Percentiles rank a stretch among this genome's conserved stretches.
Evolutionary conservation across 306 rosid species (phyloP).

Genomic region (Trichosanthes truncata): DNA sequence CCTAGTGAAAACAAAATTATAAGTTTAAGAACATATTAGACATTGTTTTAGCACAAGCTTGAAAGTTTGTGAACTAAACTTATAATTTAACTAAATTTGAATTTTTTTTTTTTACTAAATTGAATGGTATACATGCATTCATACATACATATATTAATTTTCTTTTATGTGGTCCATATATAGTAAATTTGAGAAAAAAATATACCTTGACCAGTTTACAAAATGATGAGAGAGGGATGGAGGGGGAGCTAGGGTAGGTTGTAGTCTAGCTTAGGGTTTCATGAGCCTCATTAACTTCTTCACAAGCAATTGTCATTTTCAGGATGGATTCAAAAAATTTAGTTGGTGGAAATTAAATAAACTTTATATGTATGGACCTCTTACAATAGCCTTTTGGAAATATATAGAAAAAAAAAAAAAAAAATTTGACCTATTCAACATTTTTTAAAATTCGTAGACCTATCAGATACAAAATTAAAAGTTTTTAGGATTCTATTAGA

Average conservation of each 20-base stretch:
- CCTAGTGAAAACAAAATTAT: too few species aligned
- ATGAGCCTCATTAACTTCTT: constrained; percentile 4
- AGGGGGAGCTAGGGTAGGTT: not conserved
- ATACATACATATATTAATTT: too few species aligned
- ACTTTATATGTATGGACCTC: not conserved
- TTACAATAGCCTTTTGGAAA: not conserved
- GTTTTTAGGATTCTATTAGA: too few species aligned
- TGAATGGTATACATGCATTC: not conserved
- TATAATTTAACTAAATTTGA: not conserved
- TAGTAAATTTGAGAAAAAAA: not conserved
- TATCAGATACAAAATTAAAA: too few species aligned
- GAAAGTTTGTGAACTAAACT: too few species aligned
- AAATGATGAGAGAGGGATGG: not conserved
- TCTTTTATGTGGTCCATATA: not conserved
- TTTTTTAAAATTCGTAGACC: too few species aligned
- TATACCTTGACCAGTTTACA: not conserved
- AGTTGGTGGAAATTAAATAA: not conserved
- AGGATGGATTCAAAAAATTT: not conserved
- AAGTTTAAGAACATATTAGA: too few species aligned
- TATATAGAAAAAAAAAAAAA: not conserved
- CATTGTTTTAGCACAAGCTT: too few species aligned
- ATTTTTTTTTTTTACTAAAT: not conserved
- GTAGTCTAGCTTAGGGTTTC: not conserved
- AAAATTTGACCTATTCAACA: not conserved
- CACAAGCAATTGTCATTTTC: constrained; percentile 4